Conservation (phyloP, 805 yeast species). For the Metschnikowia borealis region DNA sequence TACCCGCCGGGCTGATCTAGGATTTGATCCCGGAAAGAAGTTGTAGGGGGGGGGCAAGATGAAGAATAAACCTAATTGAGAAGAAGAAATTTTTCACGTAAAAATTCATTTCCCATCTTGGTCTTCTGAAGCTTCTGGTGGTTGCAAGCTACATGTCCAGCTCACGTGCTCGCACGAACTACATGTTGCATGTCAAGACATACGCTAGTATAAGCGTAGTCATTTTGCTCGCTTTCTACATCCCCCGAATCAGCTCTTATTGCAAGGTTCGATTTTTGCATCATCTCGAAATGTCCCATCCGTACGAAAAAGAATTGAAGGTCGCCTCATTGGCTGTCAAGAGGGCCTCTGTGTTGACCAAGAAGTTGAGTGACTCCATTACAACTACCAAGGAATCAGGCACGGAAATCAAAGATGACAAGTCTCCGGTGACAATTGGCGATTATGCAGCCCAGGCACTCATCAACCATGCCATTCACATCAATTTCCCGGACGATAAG, state of each 20-base stretch:
- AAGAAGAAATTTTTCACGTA: neutral
- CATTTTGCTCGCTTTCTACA: slow-evolving; percentile 5
- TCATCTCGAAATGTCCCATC: slow-evolving; percentile 18
- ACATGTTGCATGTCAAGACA: slow-evolving; percentile 1
- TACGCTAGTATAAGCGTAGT: slow-evolving; percentile 2
- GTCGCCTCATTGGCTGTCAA: slow-evolving; percentile 89
- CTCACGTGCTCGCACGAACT: slow-evolving; percentile 18
- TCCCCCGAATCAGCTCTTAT: slow-evolving; percentile 3
- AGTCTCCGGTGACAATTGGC: slow-evolving; percentile 94
- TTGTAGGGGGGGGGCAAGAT: neutral
- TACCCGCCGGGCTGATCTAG: neutral
- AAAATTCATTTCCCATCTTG: neutral
- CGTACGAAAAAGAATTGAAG: slow-evolving; percentile 61
- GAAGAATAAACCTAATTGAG: neutral
- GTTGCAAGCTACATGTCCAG: neutral
- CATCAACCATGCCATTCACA: slow-evolving; percentile 74
- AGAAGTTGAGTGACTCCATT: slow-evolving; percentile 56
- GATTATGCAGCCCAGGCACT: slow-evolving; percentile 96
- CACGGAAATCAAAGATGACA: slow-evolving; percentile 75
- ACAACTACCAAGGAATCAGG: slow-evolving; percentile 44
- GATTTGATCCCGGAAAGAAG: no score
- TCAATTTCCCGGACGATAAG: slow-evolving; percentile 78
- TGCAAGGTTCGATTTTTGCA: neutral
- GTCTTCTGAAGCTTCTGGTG: neutral
- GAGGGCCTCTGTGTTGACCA: slow-evolving; percentile 76